Evolutionary conservation across 2,329 filamentous ascomycete species (phyloP).

Genomic region (Verticillium alfalfae): DNA sequence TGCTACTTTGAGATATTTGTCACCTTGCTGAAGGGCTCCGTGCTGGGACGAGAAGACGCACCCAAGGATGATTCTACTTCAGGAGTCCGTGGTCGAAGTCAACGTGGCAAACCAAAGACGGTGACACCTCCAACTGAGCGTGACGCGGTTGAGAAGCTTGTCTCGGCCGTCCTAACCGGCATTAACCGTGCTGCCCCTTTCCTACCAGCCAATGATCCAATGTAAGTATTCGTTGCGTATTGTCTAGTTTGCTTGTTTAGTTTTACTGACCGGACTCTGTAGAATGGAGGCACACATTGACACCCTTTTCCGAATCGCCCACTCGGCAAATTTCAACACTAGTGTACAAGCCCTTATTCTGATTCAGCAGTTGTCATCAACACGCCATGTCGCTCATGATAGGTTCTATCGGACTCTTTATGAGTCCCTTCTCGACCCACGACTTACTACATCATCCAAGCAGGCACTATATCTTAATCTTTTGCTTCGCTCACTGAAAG

Average conservation of each 20-base stretch:
- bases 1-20: constrained; percentile 94
- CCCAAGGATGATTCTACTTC: not conserved
- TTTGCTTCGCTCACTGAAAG: constrained; percentile 80
- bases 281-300: constrained; percentile 85
- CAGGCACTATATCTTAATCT: constrained; percentile 93
- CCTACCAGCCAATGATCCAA: constrained; percentile 71
- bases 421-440: constrained; percentile 87
- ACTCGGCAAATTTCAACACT: constrained; percentile 98
- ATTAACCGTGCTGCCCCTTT: constrained; percentile 97
- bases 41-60: constrained; percentile 3
- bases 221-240: constrained; percentile 38
- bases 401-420: constrained; percentile 94
- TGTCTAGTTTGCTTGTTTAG: not conserved
- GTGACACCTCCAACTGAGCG: constrained; percentile 34
- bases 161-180: constrained; percentile 85
- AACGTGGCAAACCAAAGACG: not conserved
- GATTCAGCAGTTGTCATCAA: constrained; percentile 83
- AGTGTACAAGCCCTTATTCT: constrained; percentile 92
- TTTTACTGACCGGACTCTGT: constrained; percentile 13
- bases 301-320: constrained; percentile 90
- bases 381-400: constrained; percentile 77
- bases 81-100: not conserved
- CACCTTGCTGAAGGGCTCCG: constrained; percentile 59
- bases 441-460: constrained; percentile 85
- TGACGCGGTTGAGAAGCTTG: constrained; percentile 83